A percentile compares a stretch with the other conserved stretches of the same genome.
These are phyloP conservation scores for Jaenimonas drosophilae DNA, from an alignment of 208 protist species.

Conservation along the genomic window DNA sequence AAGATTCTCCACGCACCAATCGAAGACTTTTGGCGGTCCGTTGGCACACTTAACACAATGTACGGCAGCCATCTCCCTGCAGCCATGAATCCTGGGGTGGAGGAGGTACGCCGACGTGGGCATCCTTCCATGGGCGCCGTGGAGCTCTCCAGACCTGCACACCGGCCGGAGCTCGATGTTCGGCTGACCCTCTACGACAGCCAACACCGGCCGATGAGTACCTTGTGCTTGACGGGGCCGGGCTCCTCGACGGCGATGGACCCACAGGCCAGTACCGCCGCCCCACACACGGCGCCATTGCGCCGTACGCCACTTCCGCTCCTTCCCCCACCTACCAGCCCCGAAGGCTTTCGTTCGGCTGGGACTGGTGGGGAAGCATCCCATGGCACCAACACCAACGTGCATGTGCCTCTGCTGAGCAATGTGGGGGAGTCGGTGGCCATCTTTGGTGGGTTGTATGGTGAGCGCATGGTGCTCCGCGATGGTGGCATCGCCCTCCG, in stretches of 20 bases:
- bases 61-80: slow-evolving; percentile 29
- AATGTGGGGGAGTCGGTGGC: background rate
- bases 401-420: slow-evolving; percentile 1
- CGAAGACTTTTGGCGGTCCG: slow-evolving; percentile 50
- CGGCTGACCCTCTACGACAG: slow-evolving; percentile 57
- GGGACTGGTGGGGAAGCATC: slow-evolving; percentile 1
- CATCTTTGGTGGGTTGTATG: background rate
- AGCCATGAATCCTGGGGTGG: background rate
- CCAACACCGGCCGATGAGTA: slow-evolving; percentile 28
- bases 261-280: no score
- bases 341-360: no score
- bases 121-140: slow-evolving; percentile 64
- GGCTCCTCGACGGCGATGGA: no score
- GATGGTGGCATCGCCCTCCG: slow-evolving; percentile 1
- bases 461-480: background rate
- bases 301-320: no score
- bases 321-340: no score
- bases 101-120: background rate
- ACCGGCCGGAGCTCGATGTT: slow-evolving; percentile 52
- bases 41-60: slow-evolving; percentile 63
- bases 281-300: no score
- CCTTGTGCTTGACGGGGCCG: slow-evolving; percentile 61
- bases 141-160: slow-evolving; percentile 40
- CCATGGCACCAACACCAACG: slow-evolving; percentile 1
- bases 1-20: slow-evolving; percentile 33